These are phyloP conservation scores for Metschnikowia peoriensis DNA, from an alignment of 805 yeast genomes.

Conservation along the genomic window DNA sequence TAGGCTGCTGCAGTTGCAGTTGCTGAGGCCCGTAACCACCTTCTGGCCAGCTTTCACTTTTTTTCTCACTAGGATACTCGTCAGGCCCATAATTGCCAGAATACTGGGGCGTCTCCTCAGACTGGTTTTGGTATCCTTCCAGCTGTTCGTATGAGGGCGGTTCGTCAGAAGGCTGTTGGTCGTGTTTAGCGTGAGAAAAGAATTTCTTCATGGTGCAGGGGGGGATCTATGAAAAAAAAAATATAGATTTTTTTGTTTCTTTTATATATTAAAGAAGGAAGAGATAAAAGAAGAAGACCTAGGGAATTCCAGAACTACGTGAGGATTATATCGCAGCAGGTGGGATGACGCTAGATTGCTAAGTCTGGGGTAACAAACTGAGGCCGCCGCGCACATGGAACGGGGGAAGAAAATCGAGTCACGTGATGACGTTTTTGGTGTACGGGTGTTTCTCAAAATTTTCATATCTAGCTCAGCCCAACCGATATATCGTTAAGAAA, in stretches of 20 bases:
- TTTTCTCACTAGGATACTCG: slow-evolving; percentile 19
- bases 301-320: not conserved
- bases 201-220: slow-evolving; percentile 1
- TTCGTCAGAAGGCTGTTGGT: slow-evolving; percentile 1
- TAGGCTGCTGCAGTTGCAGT: not conserved
- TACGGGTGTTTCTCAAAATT: slow-evolving; percentile 6
- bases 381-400: not conserved
- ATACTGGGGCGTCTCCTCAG: slow-evolving; percentile 2
- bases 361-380: not conserved
- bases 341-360: not conserved
- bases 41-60: not conserved
- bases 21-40: not conserved
- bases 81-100: slow-evolving; percentile 13
- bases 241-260: not conserved
- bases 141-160: slow-evolving; percentile 21
- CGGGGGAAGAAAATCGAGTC: not conserved
- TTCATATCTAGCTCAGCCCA: not conserved
- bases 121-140: slow-evolving; percentile 6
- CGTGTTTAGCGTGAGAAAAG: not conserved
- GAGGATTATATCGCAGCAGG: not conserved
- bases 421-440: slow-evolving; percentile 2
- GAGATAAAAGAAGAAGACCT: not conserved
- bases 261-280: too few relatives aligned
- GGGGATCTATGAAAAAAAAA: not conserved
- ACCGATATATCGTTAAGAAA: not conserved